A percentile compares a stretch with the other conserved stretches of the same genome.
phyloP scores from a whole-genome alignment of 1,284 basidiomycete genomes.

The Pascua guehoae region DNA sequence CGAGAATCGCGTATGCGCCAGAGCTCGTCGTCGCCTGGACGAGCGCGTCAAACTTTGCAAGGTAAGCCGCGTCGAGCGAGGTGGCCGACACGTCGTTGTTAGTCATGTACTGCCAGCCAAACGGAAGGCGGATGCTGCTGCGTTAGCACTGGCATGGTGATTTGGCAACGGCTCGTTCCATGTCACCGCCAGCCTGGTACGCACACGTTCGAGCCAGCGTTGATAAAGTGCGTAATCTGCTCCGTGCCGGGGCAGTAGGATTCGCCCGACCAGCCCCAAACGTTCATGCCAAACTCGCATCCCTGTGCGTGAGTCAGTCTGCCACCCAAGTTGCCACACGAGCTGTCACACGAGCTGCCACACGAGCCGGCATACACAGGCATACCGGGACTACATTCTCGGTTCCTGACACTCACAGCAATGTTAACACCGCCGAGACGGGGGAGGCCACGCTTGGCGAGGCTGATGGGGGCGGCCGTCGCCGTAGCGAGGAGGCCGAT shows the following conservation, averaged over 20 bases:
- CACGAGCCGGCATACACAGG: neutral
- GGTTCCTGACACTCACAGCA: conserved; percentile 23
- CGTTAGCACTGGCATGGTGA: conserved; percentile 6
- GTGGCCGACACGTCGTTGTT: conserved; percentile 43
- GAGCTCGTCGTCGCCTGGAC: conserved; percentile 56
- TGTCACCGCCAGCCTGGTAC: conserved; percentile 1
- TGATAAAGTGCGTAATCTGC: conserved; percentile 59
- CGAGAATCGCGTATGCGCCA: conserved; percentile 57
- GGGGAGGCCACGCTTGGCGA: conserved; percentile 29
- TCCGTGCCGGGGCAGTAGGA: conserved; percentile 51
- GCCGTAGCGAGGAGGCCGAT: conserved; percentile 13
- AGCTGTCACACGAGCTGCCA: conserved; percentile 4
- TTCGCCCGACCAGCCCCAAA: conserved; percentile 24
- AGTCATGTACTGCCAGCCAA: conserved; percentile 60
- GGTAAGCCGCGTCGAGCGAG: conserved; percentile 53
- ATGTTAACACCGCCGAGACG: conserved; percentile 38
- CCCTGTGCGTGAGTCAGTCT: conserved; percentile 19
- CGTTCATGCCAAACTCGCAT: conserved; percentile 36
- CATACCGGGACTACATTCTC: no score
- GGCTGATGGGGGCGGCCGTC: conserved; percentile 11
- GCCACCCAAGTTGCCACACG: conserved; percentile 13
- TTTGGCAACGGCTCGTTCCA: no score
- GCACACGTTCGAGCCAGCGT: conserved; percentile 37
- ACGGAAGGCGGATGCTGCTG: conserved; percentile 49
- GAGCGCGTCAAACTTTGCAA: conserved; percentile 49